Conservation (phyloP, 805 yeast genomes). For the Candida insectalens region DNA sequence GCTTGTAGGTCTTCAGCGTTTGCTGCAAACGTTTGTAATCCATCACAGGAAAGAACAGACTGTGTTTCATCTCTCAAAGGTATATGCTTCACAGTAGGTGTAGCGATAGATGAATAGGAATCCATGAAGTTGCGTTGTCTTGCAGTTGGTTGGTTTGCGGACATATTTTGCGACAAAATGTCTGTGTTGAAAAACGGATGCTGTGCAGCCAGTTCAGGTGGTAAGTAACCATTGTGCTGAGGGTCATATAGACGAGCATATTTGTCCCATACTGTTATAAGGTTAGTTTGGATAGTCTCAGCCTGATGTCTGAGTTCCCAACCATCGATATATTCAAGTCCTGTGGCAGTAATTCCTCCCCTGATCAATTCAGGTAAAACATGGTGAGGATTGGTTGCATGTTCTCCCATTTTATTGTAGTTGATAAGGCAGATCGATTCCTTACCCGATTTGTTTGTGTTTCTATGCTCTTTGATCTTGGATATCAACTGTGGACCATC, state of each 20-base stretch:
- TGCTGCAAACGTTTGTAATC: constrained; percentile 13
- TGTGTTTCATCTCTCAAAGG: constrained; percentile 22
- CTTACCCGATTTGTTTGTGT: constrained; percentile 3
- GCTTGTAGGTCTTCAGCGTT: constrained; percentile 10
- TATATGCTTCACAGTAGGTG: constrained; percentile 13
- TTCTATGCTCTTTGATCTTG: too few species aligned
- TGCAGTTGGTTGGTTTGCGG: constrained; percentile 9
- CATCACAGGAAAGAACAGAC: constrained; percentile 19
- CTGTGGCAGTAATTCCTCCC: constrained; percentile 17
- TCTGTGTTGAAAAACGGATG: constrained; percentile 16
- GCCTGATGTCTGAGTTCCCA: constrained; percentile 24
- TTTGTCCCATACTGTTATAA: constrained; percentile 16
- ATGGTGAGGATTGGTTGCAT: too few species aligned
- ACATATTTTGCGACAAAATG: constrained; percentile 13
- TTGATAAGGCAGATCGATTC: constrained; percentile 20
- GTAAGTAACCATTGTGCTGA: constrained; percentile 14
- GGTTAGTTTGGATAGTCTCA: constrained; percentile 17
- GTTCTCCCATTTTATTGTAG: constrained; percentile 19
- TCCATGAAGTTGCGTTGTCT: constrained; percentile 17
- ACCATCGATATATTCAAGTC: constrained; percentile 23
- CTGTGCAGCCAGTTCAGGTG: constrained; percentile 6
- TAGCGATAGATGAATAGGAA: constrained; percentile 24
- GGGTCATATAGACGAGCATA: constrained; percentile 15
- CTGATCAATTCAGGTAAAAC: too few species aligned
- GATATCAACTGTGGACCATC: too few species aligned